Evolutionary conservation across 139 green algal genomes (phyloP).

Genomic region (Chlorella sp.): DNA sequence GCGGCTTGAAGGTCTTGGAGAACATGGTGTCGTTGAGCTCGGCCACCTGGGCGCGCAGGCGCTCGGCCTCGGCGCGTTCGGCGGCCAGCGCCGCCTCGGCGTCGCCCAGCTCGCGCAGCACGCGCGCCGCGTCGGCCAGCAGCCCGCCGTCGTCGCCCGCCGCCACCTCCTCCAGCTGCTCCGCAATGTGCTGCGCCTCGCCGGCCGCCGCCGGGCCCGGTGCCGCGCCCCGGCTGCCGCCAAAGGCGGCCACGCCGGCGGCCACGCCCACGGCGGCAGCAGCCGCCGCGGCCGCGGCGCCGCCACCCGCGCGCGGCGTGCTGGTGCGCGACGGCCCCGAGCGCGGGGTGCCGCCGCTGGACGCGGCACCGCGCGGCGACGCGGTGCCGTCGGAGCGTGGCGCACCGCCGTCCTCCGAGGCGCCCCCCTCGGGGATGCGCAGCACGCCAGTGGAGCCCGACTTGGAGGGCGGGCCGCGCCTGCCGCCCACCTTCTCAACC

Average conservation of each 20-base stretch:
- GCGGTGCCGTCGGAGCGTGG: too few relatives aligned
- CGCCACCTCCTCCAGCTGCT: constrained; percentile 29
- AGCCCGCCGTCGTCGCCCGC: constrained; percentile 29
- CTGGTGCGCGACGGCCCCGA: too few relatives aligned
- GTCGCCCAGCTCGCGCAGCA: constrained; percentile 33
- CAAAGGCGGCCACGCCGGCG: too few relatives aligned
- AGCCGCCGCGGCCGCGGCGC: neutral
- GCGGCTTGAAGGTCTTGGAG: constrained; percentile 62
- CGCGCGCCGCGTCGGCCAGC: constrained; percentile 35
- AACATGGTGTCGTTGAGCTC: constrained; percentile 58
- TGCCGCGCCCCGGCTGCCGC: neutral
- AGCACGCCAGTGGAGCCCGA: too few relatives aligned
- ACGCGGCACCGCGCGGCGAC: too few relatives aligned
- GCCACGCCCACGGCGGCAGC: too few relatives aligned
- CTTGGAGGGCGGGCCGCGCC: neutral
- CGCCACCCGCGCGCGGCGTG: too few relatives aligned
- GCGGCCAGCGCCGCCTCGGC: constrained; percentile 32
- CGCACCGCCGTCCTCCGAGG: neutral
- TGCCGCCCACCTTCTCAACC: neutral
- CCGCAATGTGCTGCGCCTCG: constrained; percentile 1
- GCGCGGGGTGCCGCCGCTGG: too few relatives aligned
- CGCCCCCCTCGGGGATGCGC: too few relatives aligned
- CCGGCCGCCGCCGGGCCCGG: neutral
- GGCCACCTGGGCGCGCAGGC: constrained; percentile 41
- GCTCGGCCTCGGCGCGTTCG: constrained; percentile 14